These are phyloP conservation scores for Nigrograna mackinnonii DNA, from an alignment of 2,329 filamentous ascomycete species.

Conservation along the genomic window DNA sequence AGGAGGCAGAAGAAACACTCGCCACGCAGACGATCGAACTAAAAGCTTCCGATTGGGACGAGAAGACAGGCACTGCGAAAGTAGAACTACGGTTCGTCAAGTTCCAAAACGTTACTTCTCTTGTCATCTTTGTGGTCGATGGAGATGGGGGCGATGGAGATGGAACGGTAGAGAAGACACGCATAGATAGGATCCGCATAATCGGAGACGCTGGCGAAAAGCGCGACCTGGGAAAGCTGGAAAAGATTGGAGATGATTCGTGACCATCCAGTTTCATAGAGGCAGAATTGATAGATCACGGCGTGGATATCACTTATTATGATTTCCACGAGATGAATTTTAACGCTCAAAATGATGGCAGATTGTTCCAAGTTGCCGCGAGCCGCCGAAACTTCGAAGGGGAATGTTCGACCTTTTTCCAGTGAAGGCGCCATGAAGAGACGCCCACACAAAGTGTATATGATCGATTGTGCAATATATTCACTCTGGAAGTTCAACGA, in stretches of 20 bases:
- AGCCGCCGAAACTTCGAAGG: neutral
- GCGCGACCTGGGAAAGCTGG: slow-evolving; percentile 88
- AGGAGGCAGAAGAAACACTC: slow-evolving; percentile 86
- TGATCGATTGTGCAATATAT: slow-evolving; percentile 70
- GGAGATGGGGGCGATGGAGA: slow-evolving; percentile 72
- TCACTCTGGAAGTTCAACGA: slow-evolving; percentile 76
- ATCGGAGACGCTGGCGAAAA: slow-evolving; percentile 92
- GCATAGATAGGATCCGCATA: slow-evolving; percentile 76
- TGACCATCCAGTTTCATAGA: neutral
- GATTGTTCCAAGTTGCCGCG: no score
- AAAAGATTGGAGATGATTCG: slow-evolving; percentile 83
- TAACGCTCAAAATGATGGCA: no score
- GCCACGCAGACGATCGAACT: slow-evolving; percentile 81
- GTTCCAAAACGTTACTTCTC: slow-evolving; percentile 88
- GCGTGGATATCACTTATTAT: no score
- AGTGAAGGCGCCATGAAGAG: slow-evolving; percentile 40
- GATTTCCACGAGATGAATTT: no score
- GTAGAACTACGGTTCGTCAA: slow-evolving; percentile 84
- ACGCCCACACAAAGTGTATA: slow-evolving; percentile 45
- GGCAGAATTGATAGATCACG: neutral
- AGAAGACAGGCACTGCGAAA: slow-evolving; percentile 54
- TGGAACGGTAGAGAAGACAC: slow-evolving; percentile 81
- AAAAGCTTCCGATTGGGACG: slow-evolving; percentile 73
- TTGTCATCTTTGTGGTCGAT: slow-evolving; percentile 87
- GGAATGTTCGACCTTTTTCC: slow-evolving; percentile 60